Evolutionary conservation across 2,329 filamentous ascomycete genomes (phyloP).

Genomic region (Dryadomyces quercus-mongolicae): DNA sequence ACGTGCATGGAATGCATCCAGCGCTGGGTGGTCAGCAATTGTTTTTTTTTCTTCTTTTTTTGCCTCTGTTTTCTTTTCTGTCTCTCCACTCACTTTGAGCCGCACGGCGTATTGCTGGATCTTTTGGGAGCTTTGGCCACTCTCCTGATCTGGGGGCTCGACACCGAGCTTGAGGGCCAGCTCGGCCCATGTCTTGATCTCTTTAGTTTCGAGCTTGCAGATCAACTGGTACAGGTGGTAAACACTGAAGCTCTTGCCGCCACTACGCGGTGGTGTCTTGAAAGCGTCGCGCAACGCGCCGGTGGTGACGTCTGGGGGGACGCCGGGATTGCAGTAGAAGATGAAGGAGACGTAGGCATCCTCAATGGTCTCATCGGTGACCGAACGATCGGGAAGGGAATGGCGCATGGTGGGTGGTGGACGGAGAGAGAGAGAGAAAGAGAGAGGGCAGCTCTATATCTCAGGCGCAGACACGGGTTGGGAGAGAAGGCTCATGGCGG

Average conservation of each 20-base stretch:
- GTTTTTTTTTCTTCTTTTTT: neutral
- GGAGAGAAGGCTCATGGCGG: neutral
- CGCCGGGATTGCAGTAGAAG: conserved; percentile 78
- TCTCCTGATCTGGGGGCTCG: conserved; percentile 67
- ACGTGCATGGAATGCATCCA: conserved; percentile 98
- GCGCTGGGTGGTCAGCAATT: conserved; percentile 36
- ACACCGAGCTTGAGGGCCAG: conserved; percentile 79
- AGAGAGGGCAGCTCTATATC: neutral
- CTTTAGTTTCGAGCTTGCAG: conserved; percentile 62
- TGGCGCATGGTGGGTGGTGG: neutral
- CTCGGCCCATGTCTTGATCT: conserved; percentile 89
- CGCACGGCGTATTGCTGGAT: conserved; percentile 90
- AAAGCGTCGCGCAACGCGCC: conserved; percentile 63
- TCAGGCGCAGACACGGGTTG: neutral
- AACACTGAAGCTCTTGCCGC: conserved; percentile 74
- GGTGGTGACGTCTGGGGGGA: conserved; percentile 59
- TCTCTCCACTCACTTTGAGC: conserved; percentile 52
- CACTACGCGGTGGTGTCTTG: conserved; percentile 69
- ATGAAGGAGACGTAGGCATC: conserved; percentile 78
- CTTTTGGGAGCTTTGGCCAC: conserved; percentile 83
- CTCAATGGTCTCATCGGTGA: conserved; percentile 61
- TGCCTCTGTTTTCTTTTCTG: too few relatives aligned
- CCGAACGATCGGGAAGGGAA: conserved; percentile 32
- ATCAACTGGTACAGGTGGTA: conserved; percentile 70
- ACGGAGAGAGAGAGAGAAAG: neutral